A percentile compares a stretch with the other conserved stretches of the same genome.
Conservation (phyloP, 441 rosid species). For the Erodium trifolium region DNA sequence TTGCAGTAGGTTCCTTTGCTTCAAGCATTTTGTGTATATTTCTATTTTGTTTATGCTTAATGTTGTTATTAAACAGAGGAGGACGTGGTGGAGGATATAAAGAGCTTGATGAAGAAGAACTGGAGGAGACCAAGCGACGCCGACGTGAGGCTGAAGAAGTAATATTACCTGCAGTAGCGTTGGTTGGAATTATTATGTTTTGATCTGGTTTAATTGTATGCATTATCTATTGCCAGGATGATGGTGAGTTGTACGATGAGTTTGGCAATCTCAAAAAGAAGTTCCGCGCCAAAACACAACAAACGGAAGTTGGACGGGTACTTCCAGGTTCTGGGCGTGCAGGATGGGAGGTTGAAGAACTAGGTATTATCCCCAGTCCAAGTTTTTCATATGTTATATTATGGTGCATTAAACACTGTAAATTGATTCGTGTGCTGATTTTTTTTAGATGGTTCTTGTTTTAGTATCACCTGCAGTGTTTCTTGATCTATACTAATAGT, state of each 20-base stretch:
- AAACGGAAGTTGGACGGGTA: conserved; percentile 52
- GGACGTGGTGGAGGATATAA: conserved; percentile 98
- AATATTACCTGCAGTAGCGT: conserved; percentile 21
- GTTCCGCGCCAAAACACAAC: conserved; percentile 75
- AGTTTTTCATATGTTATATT: background rate
- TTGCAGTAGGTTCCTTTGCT: background rate
- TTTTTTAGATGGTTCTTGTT: background rate
- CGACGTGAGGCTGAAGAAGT: conserved; percentile 88
- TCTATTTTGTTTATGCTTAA: background rate
- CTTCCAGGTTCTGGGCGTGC: conserved; percentile 90
- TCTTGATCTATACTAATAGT: background rate
- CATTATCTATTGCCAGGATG: conserved; percentile 49
- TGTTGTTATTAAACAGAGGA: conserved; percentile 45
- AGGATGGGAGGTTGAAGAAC: conserved; percentile 92
- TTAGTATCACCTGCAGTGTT: background rate
- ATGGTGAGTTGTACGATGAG: conserved; percentile 94
- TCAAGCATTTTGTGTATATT: background rate
- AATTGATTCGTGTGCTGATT: background rate
- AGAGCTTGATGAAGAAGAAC: conserved; percentile 94
- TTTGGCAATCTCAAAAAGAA: conserved; percentile 96
- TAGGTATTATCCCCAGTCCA: conserved; percentile 38
- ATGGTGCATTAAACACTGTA: background rate
- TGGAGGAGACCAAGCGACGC: conserved; percentile 88
- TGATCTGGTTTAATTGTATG: conserved; percentile 17
- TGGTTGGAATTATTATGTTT: conserved; percentile 9